Evolutionary conservation across 345 rosid genomes (phyloP).

Genomic region (Aquilaria malaccensis): DNA sequence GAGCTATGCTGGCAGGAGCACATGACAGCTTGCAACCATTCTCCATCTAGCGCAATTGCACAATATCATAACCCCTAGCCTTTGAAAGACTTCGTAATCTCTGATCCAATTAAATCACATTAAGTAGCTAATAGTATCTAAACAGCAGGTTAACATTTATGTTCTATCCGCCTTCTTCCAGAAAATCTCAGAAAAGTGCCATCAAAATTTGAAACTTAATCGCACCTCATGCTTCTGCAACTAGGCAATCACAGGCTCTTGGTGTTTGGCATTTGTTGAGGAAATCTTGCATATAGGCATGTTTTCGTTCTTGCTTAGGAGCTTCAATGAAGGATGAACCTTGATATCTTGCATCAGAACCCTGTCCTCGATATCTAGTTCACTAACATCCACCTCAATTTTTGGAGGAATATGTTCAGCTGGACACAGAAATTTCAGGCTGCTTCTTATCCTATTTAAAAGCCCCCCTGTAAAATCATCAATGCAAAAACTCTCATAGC

Average conservation of each 20-base stretch:
- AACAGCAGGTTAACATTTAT: too few relatives aligned
- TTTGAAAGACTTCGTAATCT: too few relatives aligned
- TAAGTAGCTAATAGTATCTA: too few relatives aligned
- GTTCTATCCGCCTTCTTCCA: too few relatives aligned
- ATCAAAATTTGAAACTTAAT: background rate
- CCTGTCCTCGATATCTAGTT: constrained; percentile 66
- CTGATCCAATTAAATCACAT: too few relatives aligned
- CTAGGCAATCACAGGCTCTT: constrained; percentile 24
- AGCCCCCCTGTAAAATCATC: constrained; percentile 50
- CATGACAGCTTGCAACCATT: too few relatives aligned
- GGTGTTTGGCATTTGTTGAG: constrained; percentile 30
- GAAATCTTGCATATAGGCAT: constrained; percentile 77
- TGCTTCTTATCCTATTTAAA: constrained; percentile 41
- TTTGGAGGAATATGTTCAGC: constrained; percentile 77
- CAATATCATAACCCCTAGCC: too few relatives aligned
- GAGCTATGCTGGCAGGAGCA: too few relatives aligned
- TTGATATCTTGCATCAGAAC: constrained; percentile 47
- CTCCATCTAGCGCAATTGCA: too few relatives aligned
- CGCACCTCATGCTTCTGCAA: background rate
- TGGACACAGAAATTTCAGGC: constrained; percentile 48
- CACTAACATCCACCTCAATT: constrained; percentile 82
- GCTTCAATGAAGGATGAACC: constrained; percentile 69
- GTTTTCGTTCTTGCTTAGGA: constrained; percentile 62
- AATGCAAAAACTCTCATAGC: too few relatives aligned
- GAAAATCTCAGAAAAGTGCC: background rate